Percentiles rank a stretch among this genome's conserved stretches.
These are phyloP conservation scores for Lodderomyces metapsilosis DNA, from an alignment of 1,139 yeast species.

Conservation along the genomic window DNA sequence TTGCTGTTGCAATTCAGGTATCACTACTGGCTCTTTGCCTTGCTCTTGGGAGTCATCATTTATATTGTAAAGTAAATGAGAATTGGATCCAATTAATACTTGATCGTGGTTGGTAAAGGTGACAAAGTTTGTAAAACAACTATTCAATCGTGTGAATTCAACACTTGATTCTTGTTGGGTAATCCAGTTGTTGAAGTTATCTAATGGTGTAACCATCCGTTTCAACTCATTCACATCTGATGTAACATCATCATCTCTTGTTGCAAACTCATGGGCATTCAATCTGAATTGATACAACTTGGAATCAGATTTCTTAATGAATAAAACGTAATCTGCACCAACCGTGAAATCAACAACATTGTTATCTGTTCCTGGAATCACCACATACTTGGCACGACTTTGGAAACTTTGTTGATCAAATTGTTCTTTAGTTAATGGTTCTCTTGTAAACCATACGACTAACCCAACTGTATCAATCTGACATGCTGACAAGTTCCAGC, in stretches of 20 bases:
- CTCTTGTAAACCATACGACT: conserved; percentile 57
- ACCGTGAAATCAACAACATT: conserved; percentile 57
- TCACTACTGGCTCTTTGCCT: conserved; percentile 15
- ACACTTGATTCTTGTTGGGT: conserved; percentile 9
- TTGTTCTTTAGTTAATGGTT: conserved; percentile 24
- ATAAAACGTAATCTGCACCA: conserved; percentile 52
- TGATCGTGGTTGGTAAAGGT: conserved; percentile 36
- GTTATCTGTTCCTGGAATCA: conserved; percentile 39
- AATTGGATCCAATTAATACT: conserved; percentile 13
- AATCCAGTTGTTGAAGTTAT: conserved; percentile 33
- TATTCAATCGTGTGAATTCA: conserved; percentile 21
- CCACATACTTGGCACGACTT: conserved; percentile 36
- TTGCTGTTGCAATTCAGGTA: conserved; percentile 48
- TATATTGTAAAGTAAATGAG: conserved; percentile 16
- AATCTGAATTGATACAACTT: conserved; percentile 41
- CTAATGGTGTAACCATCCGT: conserved; percentile 14
- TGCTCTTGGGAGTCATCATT: conserved; percentile 27
- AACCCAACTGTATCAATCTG: conserved; percentile 53
- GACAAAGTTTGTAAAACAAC: conserved; percentile 25
- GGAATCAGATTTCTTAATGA: conserved; percentile 44
- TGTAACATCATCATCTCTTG: conserved; percentile 10
- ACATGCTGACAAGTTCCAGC: conserved; percentile 66
- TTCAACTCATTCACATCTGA: conserved; percentile 7
- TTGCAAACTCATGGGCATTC: conserved; percentile 19
- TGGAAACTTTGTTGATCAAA: conserved; percentile 18